Conservation (phyloP, 345 rosid species). For the Arabidopsis arenosa region DNA sequence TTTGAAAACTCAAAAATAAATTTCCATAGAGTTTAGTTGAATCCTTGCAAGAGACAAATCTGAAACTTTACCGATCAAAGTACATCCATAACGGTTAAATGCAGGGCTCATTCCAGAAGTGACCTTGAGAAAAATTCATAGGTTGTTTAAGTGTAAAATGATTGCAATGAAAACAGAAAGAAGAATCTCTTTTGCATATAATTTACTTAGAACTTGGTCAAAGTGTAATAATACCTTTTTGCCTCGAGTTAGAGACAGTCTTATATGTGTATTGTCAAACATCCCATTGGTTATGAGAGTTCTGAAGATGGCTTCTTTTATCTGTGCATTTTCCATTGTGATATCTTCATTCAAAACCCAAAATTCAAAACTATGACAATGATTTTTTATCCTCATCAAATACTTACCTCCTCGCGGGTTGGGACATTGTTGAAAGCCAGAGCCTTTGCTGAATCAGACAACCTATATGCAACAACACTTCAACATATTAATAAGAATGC, state of each 20-base stretch:
- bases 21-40: not conserved
- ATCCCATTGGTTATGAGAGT: conserved; percentile 85
- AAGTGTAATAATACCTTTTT: conserved; percentile 59
- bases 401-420: conserved; percentile 67
- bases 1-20: conserved; percentile 15
- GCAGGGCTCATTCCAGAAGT: conserved; percentile 98
- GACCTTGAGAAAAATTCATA: conserved; percentile 51
- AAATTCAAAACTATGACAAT: not conserved
- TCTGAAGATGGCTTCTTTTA: conserved; percentile 85
- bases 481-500: conserved; percentile 13
- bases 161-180: not conserved
- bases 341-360: conserved; percentile 5
- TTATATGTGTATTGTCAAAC: conserved; percentile 87
- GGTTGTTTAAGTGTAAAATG: not conserved
- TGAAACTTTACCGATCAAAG: conserved; percentile 68
- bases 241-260: conserved; percentile 85
- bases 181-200: not conserved
- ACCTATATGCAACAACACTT: conserved; percentile 48
- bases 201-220: not conserved
- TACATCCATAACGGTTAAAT: conserved; percentile 88
- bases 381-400: not conserved
- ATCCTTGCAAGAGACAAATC: not conserved
- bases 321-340: conserved; percentile 42
- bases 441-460: conserved; percentile 93
- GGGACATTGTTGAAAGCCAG: conserved; percentile 86